Percentiles rank a stretch among this genome's conserved stretches.
Conservation (phyloP, 2,329 filamentous ascomycete species). For the Coleophoma cylindrospora region DNA sequence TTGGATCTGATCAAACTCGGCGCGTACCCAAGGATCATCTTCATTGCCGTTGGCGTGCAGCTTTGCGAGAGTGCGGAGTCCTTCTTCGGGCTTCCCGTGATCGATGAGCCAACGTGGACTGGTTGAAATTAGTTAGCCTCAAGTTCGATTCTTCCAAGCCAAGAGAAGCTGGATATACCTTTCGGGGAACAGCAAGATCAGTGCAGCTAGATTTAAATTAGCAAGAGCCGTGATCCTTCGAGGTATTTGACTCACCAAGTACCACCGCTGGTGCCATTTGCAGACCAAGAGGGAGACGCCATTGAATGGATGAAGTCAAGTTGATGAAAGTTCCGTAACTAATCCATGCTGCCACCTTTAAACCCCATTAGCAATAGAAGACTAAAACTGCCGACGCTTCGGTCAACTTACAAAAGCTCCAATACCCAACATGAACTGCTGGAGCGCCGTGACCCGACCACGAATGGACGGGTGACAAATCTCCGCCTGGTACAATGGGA, state of each 20-base stretch:
- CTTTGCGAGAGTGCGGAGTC: constrained; percentile 50
- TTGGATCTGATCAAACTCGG: constrained; percentile 60
- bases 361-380: background rate
- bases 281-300: constrained; percentile 37
- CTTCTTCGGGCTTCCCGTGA: constrained; percentile 48
- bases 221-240: background rate
- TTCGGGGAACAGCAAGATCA: constrained; percentile 62
- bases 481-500: constrained; percentile 71
- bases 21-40: constrained; percentile 55
- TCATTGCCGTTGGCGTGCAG: constrained; percentile 56
- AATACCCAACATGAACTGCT: constrained; percentile 80
- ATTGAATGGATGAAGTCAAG: constrained; percentile 26
- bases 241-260: constrained; percentile 26
- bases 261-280: constrained; percentile 56
- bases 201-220: constrained; percentile 30
- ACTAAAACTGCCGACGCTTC: background rate
- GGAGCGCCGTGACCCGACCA: constrained; percentile 65
- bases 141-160: no score
- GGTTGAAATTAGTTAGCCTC: no score
- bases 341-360: constrained; percentile 60
- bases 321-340: constrained; percentile 51
- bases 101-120: constrained; percentile 57
- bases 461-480: constrained; percentile 74
- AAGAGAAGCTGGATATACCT: constrained; percentile 9
- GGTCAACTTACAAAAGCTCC: constrained; percentile 48